Base-by-base conservation (phyloP, 2,329 filamentous ascomycete species). In the Periconia sp. region DNA sequence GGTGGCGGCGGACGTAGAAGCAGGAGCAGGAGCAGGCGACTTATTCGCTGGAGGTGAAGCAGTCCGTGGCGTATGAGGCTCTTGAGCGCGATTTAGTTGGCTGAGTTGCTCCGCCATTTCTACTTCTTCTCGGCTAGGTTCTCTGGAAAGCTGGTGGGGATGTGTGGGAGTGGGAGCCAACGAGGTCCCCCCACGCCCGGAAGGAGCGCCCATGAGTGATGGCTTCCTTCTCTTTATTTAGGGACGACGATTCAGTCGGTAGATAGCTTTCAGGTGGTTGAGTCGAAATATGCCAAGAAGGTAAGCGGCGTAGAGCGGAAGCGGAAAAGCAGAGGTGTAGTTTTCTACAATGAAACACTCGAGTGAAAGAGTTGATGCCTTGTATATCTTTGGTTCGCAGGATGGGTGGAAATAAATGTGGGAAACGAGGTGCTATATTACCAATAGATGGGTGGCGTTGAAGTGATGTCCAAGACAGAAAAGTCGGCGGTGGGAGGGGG, bases 91-190 rank as follows among this genome's bases (percentile, higher is more conserved):
- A 52, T 76, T 77, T 40, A 81, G 57, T 47, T 70, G 59, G 50
- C 64, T 71, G 23, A 81, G 74, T 56, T 77, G 76, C 56, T 76
- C 74, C 13, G 79, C 79, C 63, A 77, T 74, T 62, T 81, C 79
- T 23, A 81, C 69, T 58, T 81, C 79, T 66, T 81, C 76, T 58
- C 74, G 74, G 50, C 79, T 80, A 3, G 75, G 75, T 52, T 79
- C 71, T 41, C 74, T 64, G 19, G 74, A 72, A n/a, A 77, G 52
- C 15, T 72, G 66, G 49, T 75, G 71, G 6, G 71, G 69, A 56
- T 70, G 65, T 11, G 69, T 70, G 7, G 70, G 71, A 37, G 68
- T 70, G 8, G 69, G 70, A 55, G 71, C 71, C 49, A 74, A 63
- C 46, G 70, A 70, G 14, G 69, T 72, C 59, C 71, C 71, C 60